These are phyloP conservation scores for Phytophthora nicotianae DNA, from an alignment of 352 stramenopile genomes.

Conservation along the genomic window DNA sequence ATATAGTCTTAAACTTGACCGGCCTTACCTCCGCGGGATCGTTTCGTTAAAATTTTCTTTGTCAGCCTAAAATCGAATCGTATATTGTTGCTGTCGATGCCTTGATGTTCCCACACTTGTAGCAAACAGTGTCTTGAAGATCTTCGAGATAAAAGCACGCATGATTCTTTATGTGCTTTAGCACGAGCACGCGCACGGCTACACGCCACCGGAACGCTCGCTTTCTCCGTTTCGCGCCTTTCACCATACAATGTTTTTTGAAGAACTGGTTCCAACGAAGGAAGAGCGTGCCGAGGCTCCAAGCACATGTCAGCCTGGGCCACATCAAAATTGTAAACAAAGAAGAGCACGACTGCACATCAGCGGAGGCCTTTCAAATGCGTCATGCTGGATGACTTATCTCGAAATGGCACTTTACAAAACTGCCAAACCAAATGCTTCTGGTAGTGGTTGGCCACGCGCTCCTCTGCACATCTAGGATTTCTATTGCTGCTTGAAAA, in stretches of 20 bases:
- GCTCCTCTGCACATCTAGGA: neutral
- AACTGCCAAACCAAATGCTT: conserved; percentile 4
- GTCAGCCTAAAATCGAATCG: conserved; percentile 2
- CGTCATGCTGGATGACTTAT: neutral
- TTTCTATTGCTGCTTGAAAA: neutral
- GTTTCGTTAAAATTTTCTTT: neutral
- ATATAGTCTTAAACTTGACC: conserved; percentile 6
- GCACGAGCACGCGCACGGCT: neutral
- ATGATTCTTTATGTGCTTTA: neutral
- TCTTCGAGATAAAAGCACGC: conserved; percentile 9
- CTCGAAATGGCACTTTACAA: conserved; percentile 3
- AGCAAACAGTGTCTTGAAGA: neutral
- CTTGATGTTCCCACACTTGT: conserved; percentile 5
- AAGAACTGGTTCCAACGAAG: conserved; percentile 1
- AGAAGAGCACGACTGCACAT: conserved; percentile 6
- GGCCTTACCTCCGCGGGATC: neutral
- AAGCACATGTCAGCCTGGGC: neutral
- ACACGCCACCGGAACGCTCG: neutral
- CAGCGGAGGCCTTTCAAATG: neutral
- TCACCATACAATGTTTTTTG: neutral
- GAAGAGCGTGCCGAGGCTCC: neutral
- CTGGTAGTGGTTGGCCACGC: neutral
- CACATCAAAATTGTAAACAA: conserved; percentile 3
- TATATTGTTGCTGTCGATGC: conserved; percentile 1
- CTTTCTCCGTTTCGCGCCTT: neutral